Percentiles rank a stretch among this genome's conserved stretches.
phyloP scores from a whole-genome alignment of 371 early-diverging fungal genomes.

The Apophysomyces variabilis region DNA sequence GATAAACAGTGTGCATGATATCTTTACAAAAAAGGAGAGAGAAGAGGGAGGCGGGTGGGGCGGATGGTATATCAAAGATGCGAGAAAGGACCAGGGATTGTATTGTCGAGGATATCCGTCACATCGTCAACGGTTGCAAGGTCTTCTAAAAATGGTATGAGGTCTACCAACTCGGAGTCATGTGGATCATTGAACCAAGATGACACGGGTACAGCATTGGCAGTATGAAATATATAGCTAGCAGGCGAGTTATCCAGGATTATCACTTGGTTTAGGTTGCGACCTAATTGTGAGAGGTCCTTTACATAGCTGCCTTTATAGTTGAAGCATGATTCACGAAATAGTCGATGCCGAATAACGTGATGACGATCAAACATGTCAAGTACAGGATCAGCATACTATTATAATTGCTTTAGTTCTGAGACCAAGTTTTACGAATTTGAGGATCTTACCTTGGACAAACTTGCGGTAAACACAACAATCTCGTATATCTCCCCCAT shows the following conservation, averaged over 20 bases:
- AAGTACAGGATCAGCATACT: conserved; percentile 97
- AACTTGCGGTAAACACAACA: conserved; percentile 95
- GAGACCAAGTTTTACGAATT: not conserved
- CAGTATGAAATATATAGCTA: conserved; percentile 92
- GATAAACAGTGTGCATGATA: conserved; percentile 17
- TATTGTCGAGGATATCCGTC: conserved; percentile 74
- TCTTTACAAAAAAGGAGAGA: conserved; percentile 16
- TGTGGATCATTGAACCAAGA: conserved; percentile 96
- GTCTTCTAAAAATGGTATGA: conserved; percentile 93
- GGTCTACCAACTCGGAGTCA: conserved; percentile 92
- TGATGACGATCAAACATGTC: conserved; percentile 88
- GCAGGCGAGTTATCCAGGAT: conserved; percentile 94
- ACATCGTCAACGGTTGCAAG: conserved; percentile 89
- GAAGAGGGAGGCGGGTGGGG: not conserved
- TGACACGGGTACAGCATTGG: conserved; percentile 96
- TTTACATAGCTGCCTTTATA: conserved; percentile 97
- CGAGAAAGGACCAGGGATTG: conserved; percentile 32
- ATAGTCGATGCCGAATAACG: conserved; percentile 89
- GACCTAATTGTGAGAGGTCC: conserved; percentile 85
- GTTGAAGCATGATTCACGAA: conserved; percentile 95
- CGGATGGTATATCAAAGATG: conserved; percentile 19
- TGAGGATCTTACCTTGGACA: conserved; percentile 77
- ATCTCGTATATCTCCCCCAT: conserved; percentile 92
- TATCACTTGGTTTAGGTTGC: conserved; percentile 79
- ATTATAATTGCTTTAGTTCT: conserved; percentile 22